phyloP scores from a whole-genome alignment of 345 rosid species.

The Brassica carinata region DNA sequence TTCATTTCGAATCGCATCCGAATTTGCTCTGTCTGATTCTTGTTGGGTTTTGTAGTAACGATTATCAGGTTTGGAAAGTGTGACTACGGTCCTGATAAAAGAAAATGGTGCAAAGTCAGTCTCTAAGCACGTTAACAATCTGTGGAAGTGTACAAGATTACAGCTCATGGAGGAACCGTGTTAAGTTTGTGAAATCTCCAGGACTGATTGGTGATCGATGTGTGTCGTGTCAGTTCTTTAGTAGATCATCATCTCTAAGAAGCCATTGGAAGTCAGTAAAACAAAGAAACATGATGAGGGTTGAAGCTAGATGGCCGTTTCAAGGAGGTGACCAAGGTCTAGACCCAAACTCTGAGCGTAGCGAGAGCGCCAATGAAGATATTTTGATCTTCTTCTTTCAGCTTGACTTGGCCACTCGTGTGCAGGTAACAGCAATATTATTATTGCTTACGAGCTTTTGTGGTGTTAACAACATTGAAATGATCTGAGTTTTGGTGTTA shows the following conservation, averaged over 20 bases:
- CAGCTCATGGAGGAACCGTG: constrained; percentile 50
- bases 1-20: constrained; percentile 5
- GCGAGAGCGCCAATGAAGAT: constrained; percentile 93
- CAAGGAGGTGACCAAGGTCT: constrained; percentile 56
- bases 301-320: constrained; percentile 86
- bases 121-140: constrained; percentile 50
- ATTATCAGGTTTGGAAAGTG: constrained; percentile 10
- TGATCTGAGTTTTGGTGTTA: constrained; percentile 28
- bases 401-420: constrained; percentile 84
- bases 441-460: background rate
- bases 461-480: constrained; percentile 17
- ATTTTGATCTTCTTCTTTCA: constrained; percentile 86
- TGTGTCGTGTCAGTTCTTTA: constrained; percentile 40
- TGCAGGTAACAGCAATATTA: constrained; percentile 58
- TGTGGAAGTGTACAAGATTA: constrained; percentile 50
- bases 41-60: constrained; percentile 12
- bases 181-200: constrained; percentile 39
- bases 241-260: constrained; percentile 36
- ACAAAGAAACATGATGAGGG: constrained; percentile 48
- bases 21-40: constrained; percentile 12
- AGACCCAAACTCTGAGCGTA: constrained; percentile 68
- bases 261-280: constrained; percentile 36
- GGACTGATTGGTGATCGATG: constrained; percentile 39
- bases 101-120: constrained; percentile 57
- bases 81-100: background rate